Percentiles rank a stretch among this genome's conserved stretches.
Conservation (phyloP, 257 asterid species). For the Petrea volubilis region DNA sequence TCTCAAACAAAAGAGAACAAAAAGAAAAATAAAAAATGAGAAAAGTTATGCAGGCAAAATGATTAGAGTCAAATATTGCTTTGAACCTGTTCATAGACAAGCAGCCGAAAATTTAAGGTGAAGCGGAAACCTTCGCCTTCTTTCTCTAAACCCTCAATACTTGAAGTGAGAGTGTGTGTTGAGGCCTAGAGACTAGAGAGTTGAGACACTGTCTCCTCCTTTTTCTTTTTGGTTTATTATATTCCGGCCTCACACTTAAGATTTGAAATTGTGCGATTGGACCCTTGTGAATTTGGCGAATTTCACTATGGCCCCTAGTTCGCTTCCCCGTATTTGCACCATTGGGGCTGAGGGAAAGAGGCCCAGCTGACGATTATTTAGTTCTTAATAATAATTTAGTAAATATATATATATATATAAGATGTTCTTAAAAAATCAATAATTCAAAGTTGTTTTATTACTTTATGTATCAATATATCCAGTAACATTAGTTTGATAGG, state of each 20-base stretch:
- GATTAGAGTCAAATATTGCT: not conserved
- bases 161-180: not conserved
- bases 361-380: not conserved
- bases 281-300: not conserved
- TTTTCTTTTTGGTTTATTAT: not conserved
- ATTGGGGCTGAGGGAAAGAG: not conserved
- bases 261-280: not conserved
- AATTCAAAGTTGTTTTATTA: too few species aligned
- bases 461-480: too few species aligned
- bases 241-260: not conserved
- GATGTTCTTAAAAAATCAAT: too few species aligned
- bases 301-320: not conserved
- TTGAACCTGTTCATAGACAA: not conserved
- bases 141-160: constrained; percentile 1
- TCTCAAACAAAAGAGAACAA: not conserved
- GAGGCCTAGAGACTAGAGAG: too few species aligned
- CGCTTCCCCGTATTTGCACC: not conserved
- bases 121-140: not conserved
- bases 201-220: not conserved
- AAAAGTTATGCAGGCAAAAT: not conserved
- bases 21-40: too few species aligned
- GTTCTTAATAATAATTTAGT: too few species aligned
- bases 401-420: too few species aligned
- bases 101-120: not conserved
- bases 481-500: too few species aligned